Evolutionary conservation across 1,284 basidiomycete species (phyloP).

Genomic region (Athelia sp.): DNA sequence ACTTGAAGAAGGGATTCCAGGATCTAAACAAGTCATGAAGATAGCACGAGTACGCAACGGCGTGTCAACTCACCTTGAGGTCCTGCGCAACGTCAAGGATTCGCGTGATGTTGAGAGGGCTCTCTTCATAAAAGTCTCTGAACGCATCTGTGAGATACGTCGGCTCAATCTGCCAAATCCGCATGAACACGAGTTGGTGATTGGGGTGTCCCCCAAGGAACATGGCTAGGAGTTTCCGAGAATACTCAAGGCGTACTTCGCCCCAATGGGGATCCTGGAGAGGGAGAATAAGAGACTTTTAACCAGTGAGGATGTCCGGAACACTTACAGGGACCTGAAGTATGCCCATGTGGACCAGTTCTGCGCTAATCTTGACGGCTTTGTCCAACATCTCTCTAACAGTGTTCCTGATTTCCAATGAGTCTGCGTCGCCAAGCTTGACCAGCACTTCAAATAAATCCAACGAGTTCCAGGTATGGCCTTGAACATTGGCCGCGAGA

Average conservation of each 20-base stretch:
- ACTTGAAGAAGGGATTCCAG: slow-evolving; percentile 87
- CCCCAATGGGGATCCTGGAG: slow-evolving; percentile 78
- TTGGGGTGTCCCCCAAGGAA: slow-evolving; percentile 92
- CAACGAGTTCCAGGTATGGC: slow-evolving; percentile 90
- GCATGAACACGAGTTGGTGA: slow-evolving; percentile 94
- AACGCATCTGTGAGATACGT: slow-evolving; percentile 84
- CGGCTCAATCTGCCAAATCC: slow-evolving; percentile 89
- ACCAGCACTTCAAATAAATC: slow-evolving; percentile 91
- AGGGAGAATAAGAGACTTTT: slow-evolving; percentile 1
- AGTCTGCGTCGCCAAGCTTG: slow-evolving; percentile 67
- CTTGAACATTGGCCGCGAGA: slow-evolving; percentile 81
- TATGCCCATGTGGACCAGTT: slow-evolving; percentile 91
- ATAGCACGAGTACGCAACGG: slow-evolving; percentile 3
- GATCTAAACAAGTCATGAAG: slow-evolving; percentile 46
- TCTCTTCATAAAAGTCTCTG: slow-evolving; percentile 89
- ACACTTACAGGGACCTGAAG: slow-evolving; percentile 81
- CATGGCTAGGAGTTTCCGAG: slow-evolving; percentile 82
- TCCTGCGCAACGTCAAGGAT: slow-evolving; percentile 96
- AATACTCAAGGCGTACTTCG: slow-evolving; percentile 81
- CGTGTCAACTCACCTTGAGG: slow-evolving; percentile 62
- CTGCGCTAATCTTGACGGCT: slow-evolving; percentile 89
- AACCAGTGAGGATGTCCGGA: not conserved
- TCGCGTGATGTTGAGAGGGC: slow-evolving; percentile 88
- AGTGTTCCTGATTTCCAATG: slow-evolving; percentile 63
- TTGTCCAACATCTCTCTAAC: slow-evolving; percentile 90